Evolutionary conservation across 2,329 filamentous ascomycete species (phyloP), one percentile per base, ranked within the genome.

Genomic region (Pseudogymnoascus sp.): DNA sequence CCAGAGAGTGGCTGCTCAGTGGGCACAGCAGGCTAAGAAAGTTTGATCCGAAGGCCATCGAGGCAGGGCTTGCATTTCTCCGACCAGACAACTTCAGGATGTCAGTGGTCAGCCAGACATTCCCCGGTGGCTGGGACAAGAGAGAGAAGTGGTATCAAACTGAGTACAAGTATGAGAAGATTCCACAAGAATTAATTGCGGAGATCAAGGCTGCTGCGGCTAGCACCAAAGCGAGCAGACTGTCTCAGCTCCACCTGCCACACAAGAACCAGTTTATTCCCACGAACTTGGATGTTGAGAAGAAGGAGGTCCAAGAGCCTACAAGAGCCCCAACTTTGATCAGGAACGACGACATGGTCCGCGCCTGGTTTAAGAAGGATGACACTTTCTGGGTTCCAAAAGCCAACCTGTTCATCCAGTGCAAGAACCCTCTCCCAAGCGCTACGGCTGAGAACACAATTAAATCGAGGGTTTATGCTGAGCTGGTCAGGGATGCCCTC

Each of bases 71-170:
- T 67, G 80, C 82, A 4, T 89, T 84, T 69, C 76, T 99, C 57
- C 82, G 87, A 18, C 89, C 92, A 0, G 92, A 97, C 71, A 97
- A 97, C 71, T 91, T 97, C 76, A 84, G 90, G 30, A 81, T 97
- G 72, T 87, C 85, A 1, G 80, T 97, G 58, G 85, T 95, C 28
- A 93, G 91, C 22, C 89, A 91, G 70, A 87, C 89, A 7, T 89
- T 87, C 66, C 92, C 92, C 0, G 92, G 91, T 0, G 81, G 84
- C 59, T 97, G 91, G 90, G 82, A 95, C 65, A 77, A 87, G 72
- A 95, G 89, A 70, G 94, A 99, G 77, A 91, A 92, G 71, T 99
- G 94, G 94, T 99, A 99, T 68, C 93, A 93, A 7, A 99, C 94
- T 0, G 92, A 97, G 70, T 96, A 97, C 75, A 89, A 85, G 65